A percentile compares a stretch with the other conserved stretches of the same genome.
Evolutionary conservation across 2,329 filamentous ascomycete species (phyloP).

Genomic region (Cercospora sesami): DNA sequence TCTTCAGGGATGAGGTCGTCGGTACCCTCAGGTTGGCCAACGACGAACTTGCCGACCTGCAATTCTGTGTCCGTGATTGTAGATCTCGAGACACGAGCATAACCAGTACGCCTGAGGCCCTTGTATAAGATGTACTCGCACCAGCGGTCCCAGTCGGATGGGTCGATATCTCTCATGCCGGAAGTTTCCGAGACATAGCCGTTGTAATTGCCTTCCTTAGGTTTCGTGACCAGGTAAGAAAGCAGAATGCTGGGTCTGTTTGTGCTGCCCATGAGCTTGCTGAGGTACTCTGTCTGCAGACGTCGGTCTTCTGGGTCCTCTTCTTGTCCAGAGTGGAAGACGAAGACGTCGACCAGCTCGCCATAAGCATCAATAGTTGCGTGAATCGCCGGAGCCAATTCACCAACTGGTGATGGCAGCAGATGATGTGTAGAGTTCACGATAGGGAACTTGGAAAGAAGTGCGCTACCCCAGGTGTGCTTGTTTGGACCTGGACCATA

Average conservation of each 20-base stretch:
- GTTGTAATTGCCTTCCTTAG: slow-evolving; percentile 91
- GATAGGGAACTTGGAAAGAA: slow-evolving; percentile 97
- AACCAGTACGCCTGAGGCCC: slow-evolving; percentile 78
- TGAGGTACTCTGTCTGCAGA: slow-evolving; percentile 80
- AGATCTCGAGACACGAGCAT: slow-evolving; percentile 81
- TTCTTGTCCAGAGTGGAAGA: slow-evolving; percentile 98
- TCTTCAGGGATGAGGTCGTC: slow-evolving; percentile 69
- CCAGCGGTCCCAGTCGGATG: slow-evolving; percentile 93
- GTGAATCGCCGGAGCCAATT: slow-evolving; percentile 92
- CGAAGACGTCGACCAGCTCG: slow-evolving; percentile 85
- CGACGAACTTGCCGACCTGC: slow-evolving; percentile 89
- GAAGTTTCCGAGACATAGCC: slow-evolving; percentile 84
- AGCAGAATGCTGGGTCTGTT: slow-evolving; percentile 80
- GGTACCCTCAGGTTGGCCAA: slow-evolving; percentile 65
- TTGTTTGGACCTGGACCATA: slow-evolving; percentile 97
- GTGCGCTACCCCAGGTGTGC: slow-evolving; percentile 92
- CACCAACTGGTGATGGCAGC: slow-evolving; percentile 87
- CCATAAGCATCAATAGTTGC: slow-evolving; percentile 95
- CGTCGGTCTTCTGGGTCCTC: slow-evolving; percentile 91
- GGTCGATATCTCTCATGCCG: slow-evolving; percentile 94
- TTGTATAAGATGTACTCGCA: slow-evolving; percentile 99
- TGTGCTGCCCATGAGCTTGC: slow-evolving; percentile 82
- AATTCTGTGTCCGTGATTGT: slow-evolving; percentile 97
- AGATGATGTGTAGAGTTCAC: slow-evolving; percentile 95
- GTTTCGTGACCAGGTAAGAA: slow-evolving; percentile 88